Conservation (phyloP, 73 alveolate genomes). For the Paramecium pentaurelia region DNA sequence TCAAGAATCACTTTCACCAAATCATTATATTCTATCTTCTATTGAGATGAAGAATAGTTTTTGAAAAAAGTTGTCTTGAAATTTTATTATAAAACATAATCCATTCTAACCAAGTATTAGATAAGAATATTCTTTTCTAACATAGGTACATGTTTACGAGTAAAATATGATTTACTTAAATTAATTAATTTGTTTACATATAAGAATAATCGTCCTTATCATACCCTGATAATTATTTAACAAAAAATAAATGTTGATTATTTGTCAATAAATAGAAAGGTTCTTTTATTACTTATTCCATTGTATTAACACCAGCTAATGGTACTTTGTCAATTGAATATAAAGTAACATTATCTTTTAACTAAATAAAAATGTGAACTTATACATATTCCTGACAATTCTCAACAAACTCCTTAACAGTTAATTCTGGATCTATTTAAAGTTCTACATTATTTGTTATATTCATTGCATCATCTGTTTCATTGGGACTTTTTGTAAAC, state of each 20-base stretch:
- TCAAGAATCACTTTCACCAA: neutral
- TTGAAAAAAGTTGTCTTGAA: neutral
- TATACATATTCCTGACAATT: neutral
- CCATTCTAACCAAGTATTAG: slow-evolving; percentile 12
- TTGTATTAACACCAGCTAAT: neutral
- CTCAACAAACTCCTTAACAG: neutral
- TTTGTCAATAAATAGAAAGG: slow-evolving; percentile 25
- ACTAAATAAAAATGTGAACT: neutral
- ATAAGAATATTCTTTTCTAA: neutral
- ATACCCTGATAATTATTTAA: neutral
- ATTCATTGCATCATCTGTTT: neutral
- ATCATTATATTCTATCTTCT: neutral
- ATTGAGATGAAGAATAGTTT: neutral
- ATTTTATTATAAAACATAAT: neutral
- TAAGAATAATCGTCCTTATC: slow-evolving; percentile 1
- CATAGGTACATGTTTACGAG: neutral
- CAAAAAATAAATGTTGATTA: neutral
- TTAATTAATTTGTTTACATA: neutral
- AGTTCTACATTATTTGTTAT: neutral
- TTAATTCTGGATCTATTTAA: neutral
- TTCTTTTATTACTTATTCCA: neutral
- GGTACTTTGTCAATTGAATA: neutral
- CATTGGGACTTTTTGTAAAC: neutral
- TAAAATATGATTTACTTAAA: neutral
- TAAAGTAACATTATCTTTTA: slow-evolving; percentile 22